A percentile compares a stretch with the other conserved stretches of the same genome.
Evolutionary conservation across 768 basidiomycete genomes (phyloP).

Genomic region (Amanita brunnescens): DNA sequence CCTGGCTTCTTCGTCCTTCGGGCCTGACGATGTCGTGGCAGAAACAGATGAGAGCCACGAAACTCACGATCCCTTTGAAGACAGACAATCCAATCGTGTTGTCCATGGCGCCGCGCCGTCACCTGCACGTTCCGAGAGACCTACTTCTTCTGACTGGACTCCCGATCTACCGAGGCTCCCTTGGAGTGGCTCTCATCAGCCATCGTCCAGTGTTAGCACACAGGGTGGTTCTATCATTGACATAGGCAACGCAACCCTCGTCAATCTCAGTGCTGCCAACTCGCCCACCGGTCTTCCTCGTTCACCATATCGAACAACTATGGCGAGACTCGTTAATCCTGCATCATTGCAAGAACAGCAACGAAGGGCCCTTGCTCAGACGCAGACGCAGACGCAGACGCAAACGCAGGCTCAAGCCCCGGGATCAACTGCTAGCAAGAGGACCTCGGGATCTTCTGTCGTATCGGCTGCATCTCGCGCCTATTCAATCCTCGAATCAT

Average conservation of each 20-base stretch:
- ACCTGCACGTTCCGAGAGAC: constrained; percentile 14
- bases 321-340: constrained; percentile 53
- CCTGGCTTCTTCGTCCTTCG: constrained; percentile 62
- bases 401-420: constrained; percentile 49
- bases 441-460: constrained; percentile 59
- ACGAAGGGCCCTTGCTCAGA: constrained; percentile 49
- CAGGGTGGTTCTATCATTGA: constrained; percentile 51
- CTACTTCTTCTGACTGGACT: constrained; percentile 25
- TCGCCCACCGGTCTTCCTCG: constrained; percentile 30
- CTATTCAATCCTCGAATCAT: constrained; percentile 79
- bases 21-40: constrained; percentile 51
- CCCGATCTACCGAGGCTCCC: constrained; percentile 31
- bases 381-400: constrained; percentile 48
- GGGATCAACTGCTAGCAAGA: constrained; percentile 36
- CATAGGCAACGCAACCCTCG: constrained; percentile 57
- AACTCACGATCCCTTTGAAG: constrained; percentile 53
- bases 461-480: constrained; percentile 62
- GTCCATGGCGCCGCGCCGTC: constrained; percentile 26
- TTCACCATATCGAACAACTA: constrained; percentile 49
- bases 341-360: constrained; percentile 52
- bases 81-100: constrained; percentile 36
- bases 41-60: constrained; percentile 50
- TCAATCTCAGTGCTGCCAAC: constrained; percentile 39
- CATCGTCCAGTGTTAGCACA: constrained; percentile 57
- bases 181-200: constrained; percentile 32